Evolutionary conservation across 192 early-diverging fungal species (phyloP), one percentile per base, ranked within the genome.

Genomic region (Linnemannia zychae): DNA sequence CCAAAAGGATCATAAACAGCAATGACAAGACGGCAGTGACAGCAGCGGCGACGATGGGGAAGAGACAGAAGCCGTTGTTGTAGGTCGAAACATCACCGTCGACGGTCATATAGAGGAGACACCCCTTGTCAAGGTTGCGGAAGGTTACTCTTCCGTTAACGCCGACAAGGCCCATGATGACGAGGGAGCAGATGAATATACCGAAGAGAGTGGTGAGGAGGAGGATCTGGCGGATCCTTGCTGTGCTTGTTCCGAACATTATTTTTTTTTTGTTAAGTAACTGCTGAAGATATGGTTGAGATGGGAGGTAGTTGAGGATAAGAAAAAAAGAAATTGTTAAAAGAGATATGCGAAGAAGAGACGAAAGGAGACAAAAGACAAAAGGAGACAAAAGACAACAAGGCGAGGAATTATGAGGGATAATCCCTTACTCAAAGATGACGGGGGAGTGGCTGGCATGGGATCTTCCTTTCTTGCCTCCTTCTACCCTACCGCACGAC

Each of bases 41-140:
- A 2, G 82, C 82, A 18, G 38, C 49, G 11, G 72, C 82, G 15
- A 84, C 31, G 38, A 84, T 78, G 15, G 82, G 82, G 77, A 84
- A 84, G 28, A 84, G 72, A 71, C 82, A 84, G 24, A 75, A 79
- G 6, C 67, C 67, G 36, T 71, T 49, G 53, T 76, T 76, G 48
- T 78, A 78, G 67, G 37, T n/a, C 18, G 5, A 5, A 3, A 72
- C 77, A 34, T 48, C 69, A 18, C 57, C 52, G 4, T 75, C 74
- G 1, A 24, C 15, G 53, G 52, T 63, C 69, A 81, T 76, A 67
- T 60, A 81, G 50, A 81, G 79, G 17, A 81, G 48, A 60, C 79
- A 81, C 24, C 28, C 67, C 11, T 34, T 74, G 52, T 28, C 6
- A 31, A 74, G 20, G 31, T 24, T 22, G 4, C 31, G 18, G n/a